Base-by-base conservation (phyloP, 1,284 basidiomycete species). In the Cronartium quercuum region DNA sequence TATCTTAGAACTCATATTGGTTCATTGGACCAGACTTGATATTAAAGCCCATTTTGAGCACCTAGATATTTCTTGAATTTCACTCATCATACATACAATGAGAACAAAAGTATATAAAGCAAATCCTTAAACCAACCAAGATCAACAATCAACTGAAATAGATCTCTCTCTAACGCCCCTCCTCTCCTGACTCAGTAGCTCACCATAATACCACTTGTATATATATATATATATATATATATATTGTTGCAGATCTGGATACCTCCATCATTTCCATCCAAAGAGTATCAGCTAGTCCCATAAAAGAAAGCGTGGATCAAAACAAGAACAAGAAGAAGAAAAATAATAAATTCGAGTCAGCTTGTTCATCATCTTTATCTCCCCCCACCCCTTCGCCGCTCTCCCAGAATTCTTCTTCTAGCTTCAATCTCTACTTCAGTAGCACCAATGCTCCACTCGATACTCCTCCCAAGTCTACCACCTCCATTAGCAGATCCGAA, bases 371-470 rank as follows among this genome's bases (percentile, higher is more conserved):
- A 9, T 9, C 9, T 44, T 18, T 44, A 51, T 51, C 47, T 51
- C 21, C 47, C 47, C 9, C 18, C 18, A 5, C 47, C 47, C 21
- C 47, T 51, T 51, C 12, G 15, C 21, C 47, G 15, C 21, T 51
- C 47, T 18, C 47, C 47, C 47, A 70, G 24, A 13, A 70, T 58
- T 37, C 40, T 62, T 51, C 60, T 63, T 40, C 60, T 58, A 37
- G 41, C 41, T 15, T 37, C 38, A 35, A 70, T 70, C 55, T 70
- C 68, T n/a, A 42, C 42, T 70, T 70, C 68, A 60, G 68, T 70
- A 60, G 47, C 41, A 34, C 62, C 60, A 60, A 70, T 70, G 3
- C 58, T 62, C 15, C 60, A 9, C 10, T 58, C 38, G 21, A 70
- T 70, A 0, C 60, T 44, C 6, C 68, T 61, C 21, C 68, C 68